Evolutionary conservation across 192 early-diverging fungal genomes (phyloP), one percentile per base, ranked within the genome.

Genomic region (Diversispora epigaea): DNA sequence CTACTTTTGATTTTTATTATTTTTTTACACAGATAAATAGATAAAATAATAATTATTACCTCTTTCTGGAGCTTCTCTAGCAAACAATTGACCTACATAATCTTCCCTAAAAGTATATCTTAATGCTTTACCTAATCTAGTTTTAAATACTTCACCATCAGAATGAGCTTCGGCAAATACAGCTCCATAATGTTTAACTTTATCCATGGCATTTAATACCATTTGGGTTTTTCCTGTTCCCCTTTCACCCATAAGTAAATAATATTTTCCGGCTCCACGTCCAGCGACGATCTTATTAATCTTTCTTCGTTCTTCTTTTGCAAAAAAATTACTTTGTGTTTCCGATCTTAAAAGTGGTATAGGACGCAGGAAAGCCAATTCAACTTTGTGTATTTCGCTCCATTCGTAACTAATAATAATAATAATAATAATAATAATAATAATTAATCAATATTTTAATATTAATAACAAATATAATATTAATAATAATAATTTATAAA

Each of bases 221-320:
- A 74, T 50, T 74, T 74, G 72, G 11, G 72, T 74, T 64, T 74
- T 74, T 19, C 72, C 72, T 4, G 72, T 74, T 63, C 72, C 72
- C 19, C 56, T 64, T 50, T 74, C 72, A 52, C 72, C 72, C 6
- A 74, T 47, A 12, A 74, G n/a, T 32, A 74, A 74, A 64, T 52
- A 74, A 39, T 74, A 74, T 54, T 74, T 74, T 63, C 39, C 17
- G 8, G 5, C 0, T 17, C 10, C n/a, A 25, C 52, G 46, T 25
- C 72, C 72, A n/a, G 72, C 22, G 0, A 74, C 25, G 49, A 52
- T 32, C 0, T 10, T 25, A 41, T 32, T 32, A 41, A 74, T 74
- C 47, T 41, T 45, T 50, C 9, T 45, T 74, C 21, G 43, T 40
- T 74, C 56, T 32, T 47, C 25, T 56, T 43, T 45, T 11, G 43